Evolutionary conservation across 257 asterid species (phyloP).

Genomic region (Craterostigma plantagineum): DNA sequence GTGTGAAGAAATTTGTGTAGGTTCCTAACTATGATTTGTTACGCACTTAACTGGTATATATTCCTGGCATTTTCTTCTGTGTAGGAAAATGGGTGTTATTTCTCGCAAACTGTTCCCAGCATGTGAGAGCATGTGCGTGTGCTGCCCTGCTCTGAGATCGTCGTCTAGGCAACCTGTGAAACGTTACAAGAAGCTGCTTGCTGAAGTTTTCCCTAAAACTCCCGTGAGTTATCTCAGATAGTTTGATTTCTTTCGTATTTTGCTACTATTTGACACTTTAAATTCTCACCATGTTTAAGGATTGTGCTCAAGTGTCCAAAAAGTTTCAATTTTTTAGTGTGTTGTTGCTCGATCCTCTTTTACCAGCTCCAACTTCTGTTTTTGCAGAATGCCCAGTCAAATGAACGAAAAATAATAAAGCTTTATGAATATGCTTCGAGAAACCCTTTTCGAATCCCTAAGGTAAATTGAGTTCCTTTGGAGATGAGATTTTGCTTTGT

Average conservation of each 20-base stretch:
- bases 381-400: constrained; percentile 57
- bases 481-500: no score
- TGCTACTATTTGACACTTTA: not conserved
- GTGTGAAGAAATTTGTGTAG: no score
- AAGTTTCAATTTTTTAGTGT: no score
- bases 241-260: constrained; percentile 8
- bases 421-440: constrained; percentile 91
- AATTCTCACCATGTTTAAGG: no score
- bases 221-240: constrained; percentile 39
- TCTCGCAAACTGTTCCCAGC: constrained; percentile 92
- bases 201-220: constrained; percentile 85
- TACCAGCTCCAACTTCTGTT: no score
- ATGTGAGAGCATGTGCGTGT: constrained; percentile 95
- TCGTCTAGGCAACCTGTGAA: constrained; percentile 92
- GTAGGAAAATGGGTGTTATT: constrained; percentile 50
- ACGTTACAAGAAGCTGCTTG: constrained; percentile 88
- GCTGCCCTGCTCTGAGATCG: constrained; percentile 98
- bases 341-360: not conserved
- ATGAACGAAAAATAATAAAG: constrained; percentile 66
- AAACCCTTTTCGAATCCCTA: constrained; percentile 82
- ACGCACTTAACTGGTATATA: not conserved
- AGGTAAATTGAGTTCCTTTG: constrained; percentile 22
- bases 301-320: no score
- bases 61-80: not conserved
- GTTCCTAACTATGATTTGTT: no score